Conservation (phyloP, 2,329 filamentous ascomycete genomes). For the Pseudocercospora pini-densiflorae region DNA sequence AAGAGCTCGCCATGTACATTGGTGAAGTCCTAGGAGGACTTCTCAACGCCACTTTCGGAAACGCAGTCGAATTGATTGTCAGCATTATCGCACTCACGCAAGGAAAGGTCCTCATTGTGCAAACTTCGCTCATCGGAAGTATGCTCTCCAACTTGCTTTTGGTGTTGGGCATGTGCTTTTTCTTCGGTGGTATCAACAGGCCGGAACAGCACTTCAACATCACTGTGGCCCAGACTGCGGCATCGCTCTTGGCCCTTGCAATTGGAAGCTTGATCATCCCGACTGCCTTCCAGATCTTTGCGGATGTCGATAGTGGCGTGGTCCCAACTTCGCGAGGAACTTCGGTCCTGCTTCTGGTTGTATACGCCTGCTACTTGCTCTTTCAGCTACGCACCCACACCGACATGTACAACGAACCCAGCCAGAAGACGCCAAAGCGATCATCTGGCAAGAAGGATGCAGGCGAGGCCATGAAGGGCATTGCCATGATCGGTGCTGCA, state of each 20-base stretch:
- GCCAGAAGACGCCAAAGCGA: conserved; percentile 73
- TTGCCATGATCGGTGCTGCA: conserved; percentile 59
- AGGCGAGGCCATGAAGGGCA: conserved; percentile 53
- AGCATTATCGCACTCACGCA: conserved; percentile 81
- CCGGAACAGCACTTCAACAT: conserved; percentile 88
- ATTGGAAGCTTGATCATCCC: conserved; percentile 86
- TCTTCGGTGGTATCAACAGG: conserved; percentile 79
- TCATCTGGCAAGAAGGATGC: conserved; percentile 52
- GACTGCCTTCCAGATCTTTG: conserved; percentile 74
- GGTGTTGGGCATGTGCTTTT: conserved; percentile 91
- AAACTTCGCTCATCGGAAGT: conserved; percentile 89
- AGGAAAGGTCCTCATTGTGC: conserved; percentile 79
- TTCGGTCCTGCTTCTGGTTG: conserved; percentile 77
- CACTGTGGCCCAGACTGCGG: conserved; percentile 87
- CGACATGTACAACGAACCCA: conserved; percentile 77
- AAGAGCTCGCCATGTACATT: conserved; percentile 77
- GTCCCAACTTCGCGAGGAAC: conserved; percentile 69
- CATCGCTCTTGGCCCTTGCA: conserved; percentile 77
- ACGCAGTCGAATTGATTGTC: conserved; percentile 57
- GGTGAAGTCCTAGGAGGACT: conserved; percentile 88
- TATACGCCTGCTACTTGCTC: conserved; percentile 82
- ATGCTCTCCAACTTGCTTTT: conserved; percentile 90
- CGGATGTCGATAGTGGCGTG: conserved; percentile 34
- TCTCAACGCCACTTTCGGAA: conserved; percentile 88
- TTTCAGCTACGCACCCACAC: conserved; percentile 91